Conservation (phyloP, 108 stramenopile genomes). For the Fistulifera pelliculosa region DNA sequence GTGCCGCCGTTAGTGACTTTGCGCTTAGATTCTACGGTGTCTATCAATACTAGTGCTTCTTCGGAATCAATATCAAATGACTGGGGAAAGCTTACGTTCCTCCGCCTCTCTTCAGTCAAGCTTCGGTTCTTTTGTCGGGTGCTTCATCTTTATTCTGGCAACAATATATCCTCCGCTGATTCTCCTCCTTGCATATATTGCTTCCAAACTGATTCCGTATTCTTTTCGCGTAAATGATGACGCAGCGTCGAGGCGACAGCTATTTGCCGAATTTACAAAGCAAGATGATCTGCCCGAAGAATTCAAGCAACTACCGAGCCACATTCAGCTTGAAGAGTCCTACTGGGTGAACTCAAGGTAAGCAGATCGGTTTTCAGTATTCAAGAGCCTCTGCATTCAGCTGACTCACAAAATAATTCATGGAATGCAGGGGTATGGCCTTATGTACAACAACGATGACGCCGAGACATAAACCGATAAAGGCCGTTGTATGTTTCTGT, state of each 20-base stretch:
- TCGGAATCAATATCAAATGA: no score
- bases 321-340: conserved; percentile 28
- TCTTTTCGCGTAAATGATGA: conserved; percentile 47
- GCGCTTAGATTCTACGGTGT: no score
- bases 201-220: conserved; percentile 23
- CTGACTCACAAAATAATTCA: not conserved
- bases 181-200: conserved; percentile 14
- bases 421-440: conserved; percentile 32
- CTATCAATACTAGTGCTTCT: no score
- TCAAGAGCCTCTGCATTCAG: not conserved
- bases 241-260: conserved; percentile 30
- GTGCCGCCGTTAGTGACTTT: no score
- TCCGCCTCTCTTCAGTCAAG: no score
- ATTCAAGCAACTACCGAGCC: conserved; percentile 20
- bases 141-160: conserved; percentile 16
- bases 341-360: conserved; percentile 45
- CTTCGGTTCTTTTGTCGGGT: no score
- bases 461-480: conserved; percentile 32
- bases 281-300: conserved; percentile 34
- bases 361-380: conserved; percentile 1
- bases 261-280: conserved; percentile 38
- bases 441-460: conserved; percentile 40
- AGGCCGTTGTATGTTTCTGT: conserved; percentile 48
- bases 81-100: no score
- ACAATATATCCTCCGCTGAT: conserved; percentile 24